Evolutionary conservation across 2,329 filamentous ascomycete species (phyloP).

Genomic region (Ambrosiella xylebori): DNA sequence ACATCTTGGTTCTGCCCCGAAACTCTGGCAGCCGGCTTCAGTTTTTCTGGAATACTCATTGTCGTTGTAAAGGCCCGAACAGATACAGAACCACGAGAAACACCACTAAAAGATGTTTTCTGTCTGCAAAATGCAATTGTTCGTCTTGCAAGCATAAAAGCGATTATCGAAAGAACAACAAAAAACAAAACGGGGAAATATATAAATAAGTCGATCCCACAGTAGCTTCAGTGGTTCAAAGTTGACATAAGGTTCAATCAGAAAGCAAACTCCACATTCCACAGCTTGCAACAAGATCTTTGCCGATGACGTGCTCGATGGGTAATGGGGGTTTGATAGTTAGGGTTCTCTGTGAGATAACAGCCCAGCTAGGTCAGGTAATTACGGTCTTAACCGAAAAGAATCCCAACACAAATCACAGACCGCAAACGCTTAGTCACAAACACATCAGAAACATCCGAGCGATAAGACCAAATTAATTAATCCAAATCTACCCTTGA

Average conservation of each 20-base stretch:
- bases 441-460: too few species aligned
- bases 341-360: too few species aligned
- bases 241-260: too few species aligned
- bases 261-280: not conserved
- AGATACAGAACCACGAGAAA: not conserved
- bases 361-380: too few species aligned
- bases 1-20: constrained; percentile 34
- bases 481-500: too few species aligned
- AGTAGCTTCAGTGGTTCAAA: too few species aligned
- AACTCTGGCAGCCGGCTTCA: constrained; percentile 34
- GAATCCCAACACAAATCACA: too few species aligned
- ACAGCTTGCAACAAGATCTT: not conserved
- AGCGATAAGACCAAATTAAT: too few species aligned
- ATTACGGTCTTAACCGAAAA: too few species aligned
- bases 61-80: not conserved
- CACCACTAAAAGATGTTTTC: not conserved
- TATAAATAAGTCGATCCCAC: too few species aligned
- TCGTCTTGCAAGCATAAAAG: not conserved
- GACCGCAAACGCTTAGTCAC: too few species aligned
- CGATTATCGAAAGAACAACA: not conserved
- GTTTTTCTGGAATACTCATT: constrained; percentile 25
- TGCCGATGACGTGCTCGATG: not conserved
- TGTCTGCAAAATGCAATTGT: not conserved
- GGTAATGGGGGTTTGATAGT: not conserved
- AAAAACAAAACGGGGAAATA: too few species aligned